These are phyloP conservation scores for Chrysopogon serrulatus DNA, from an alignment of 176 grass and related monocot species.

Conservation along the genomic window DNA sequence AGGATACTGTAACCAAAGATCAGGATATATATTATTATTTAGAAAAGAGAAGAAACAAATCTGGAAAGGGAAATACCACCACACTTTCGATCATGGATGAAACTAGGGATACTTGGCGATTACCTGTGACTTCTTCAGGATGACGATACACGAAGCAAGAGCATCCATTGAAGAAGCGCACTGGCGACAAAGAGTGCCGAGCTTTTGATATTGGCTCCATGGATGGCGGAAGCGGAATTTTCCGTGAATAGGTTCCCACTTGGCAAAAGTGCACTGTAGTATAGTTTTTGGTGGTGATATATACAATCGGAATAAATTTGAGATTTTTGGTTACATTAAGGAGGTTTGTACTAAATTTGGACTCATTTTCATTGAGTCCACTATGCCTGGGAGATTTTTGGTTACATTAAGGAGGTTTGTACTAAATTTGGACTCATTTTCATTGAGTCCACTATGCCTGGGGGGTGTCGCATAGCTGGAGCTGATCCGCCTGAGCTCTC, in stretches of 20 bases:
- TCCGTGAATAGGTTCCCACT: slow-evolving; percentile 84
- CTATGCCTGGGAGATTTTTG: background rate
- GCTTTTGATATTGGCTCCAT: slow-evolving; percentile 77
- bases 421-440: too few species aligned
- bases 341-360: background rate
- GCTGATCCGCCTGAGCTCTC: too few species aligned
- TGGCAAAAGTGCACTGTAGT: slow-evolving; percentile 67
- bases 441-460: too few species aligned
- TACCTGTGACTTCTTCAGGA: slow-evolving; percentile 48
- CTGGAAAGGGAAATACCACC: too few species aligned
- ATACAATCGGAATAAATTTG: background rate
- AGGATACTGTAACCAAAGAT: slow-evolving; percentile 36
- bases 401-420: background rate
- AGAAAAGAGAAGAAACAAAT: too few species aligned
- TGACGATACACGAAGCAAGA: slow-evolving; percentile 49
- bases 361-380: too few species aligned
- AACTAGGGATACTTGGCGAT: background rate
- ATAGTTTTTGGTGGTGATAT: background rate
- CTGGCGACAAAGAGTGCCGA: slow-evolving; percentile 65
- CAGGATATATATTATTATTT: background rate
- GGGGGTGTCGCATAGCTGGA: too few species aligned
- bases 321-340: background rate
- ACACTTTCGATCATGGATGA: too few species aligned
- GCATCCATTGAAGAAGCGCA: slow-evolving; percentile 80
- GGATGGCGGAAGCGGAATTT: slow-evolving; percentile 75